Evolutionary conservation across 1,284 basidiomycete species (phyloP).

Genomic region (Baeospora myosura): DNA sequence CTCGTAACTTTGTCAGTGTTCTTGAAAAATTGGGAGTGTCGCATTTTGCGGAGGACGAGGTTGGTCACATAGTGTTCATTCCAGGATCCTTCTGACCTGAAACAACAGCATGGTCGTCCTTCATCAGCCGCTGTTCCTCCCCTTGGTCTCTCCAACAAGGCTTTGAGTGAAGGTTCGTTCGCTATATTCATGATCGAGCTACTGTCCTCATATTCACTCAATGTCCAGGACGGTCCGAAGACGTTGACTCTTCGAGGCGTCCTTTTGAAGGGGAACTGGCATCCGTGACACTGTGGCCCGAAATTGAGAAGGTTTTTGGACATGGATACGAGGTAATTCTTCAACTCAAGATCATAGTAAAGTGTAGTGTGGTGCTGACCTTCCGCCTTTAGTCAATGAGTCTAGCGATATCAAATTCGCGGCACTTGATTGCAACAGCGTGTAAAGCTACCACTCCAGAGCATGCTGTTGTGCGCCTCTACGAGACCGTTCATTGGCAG

Average conservation of each 20-base stretch:
- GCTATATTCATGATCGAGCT: too few species aligned
- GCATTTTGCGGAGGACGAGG: constrained; percentile 40
- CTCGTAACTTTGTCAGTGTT: constrained; percentile 66
- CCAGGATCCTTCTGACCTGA: not conserved
- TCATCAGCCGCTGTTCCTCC: constrained; percentile 31
- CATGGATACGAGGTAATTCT: constrained; percentile 86
- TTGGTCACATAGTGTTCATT: constrained; percentile 18
- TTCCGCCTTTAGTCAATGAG: constrained; percentile 56
- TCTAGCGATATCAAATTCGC: constrained; percentile 64
- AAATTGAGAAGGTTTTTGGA: constrained; percentile 94
- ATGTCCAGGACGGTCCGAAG: constrained; percentile 4
- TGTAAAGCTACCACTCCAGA: constrained; percentile 85
- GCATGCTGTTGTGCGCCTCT: constrained; percentile 86
- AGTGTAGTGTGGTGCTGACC: constrained; percentile 1
- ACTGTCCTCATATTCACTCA: too few species aligned
- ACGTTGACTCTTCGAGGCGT: constrained; percentile 31
- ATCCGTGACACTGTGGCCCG: constrained; percentile 90
- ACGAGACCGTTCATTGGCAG: constrained; percentile 67
- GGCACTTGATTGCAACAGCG: constrained; percentile 78
- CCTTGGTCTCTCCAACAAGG: constrained; percentile 36
- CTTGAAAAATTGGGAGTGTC: constrained; percentile 45
- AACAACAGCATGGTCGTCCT: constrained; percentile 23
- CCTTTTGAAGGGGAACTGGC: constrained; percentile 83
- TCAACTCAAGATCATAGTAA: too few species aligned
- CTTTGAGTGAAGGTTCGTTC: constrained; percentile 45